Conservation (phyloP, 2,329 filamentous ascomycete genomes). For the Fusarium sp. region DNA sequence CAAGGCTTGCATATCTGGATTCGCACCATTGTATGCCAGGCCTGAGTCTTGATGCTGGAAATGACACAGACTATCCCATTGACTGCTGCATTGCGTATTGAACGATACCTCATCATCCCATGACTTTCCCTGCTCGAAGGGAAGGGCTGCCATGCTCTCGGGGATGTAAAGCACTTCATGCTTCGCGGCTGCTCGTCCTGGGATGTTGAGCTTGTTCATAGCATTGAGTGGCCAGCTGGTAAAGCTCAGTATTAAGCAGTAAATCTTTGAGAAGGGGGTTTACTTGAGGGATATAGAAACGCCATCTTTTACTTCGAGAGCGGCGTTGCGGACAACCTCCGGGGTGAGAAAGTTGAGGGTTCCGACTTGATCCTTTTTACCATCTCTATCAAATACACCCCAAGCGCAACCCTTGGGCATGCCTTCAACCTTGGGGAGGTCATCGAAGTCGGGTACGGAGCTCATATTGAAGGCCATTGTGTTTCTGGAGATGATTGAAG, state of each 20-base stretch:
- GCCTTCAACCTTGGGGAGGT: constrained; percentile 48
- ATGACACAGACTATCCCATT: constrained; percentile 65
- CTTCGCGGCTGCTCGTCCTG: constrained; percentile 31
- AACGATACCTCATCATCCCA: constrained; percentile 63
- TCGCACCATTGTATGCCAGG: constrained; percentile 62
- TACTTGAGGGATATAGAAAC: constrained; percentile 65
- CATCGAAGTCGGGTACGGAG: constrained; percentile 29
- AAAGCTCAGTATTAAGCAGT: background rate
- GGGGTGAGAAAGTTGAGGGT: constrained; percentile 65
- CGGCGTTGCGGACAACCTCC: constrained; percentile 47
- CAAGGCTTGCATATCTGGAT: constrained; percentile 51
- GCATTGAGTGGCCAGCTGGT: constrained; percentile 29
- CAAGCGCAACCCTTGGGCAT: constrained; percentile 63
- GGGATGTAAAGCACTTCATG: constrained; percentile 53
- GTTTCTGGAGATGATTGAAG: background rate
- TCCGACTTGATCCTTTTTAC: constrained; percentile 61
- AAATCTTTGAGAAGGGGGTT: fast-evolving
- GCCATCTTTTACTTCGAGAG: constrained; percentile 48
- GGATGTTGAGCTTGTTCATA: constrained; percentile 45
- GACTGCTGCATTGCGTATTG: constrained; percentile 66
- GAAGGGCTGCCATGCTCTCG: constrained; percentile 22
- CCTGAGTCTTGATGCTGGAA: constrained; percentile 57
- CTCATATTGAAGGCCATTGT: background rate
- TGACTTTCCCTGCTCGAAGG: constrained; percentile 32
- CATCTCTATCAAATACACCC: constrained; percentile 60